Percentiles rank a stretch among this genome's conserved stretches.
These are phyloP conservation scores for Falciphora oryzae DNA, from an alignment of 2,329 filamentous ascomycete genomes.

Conservation along the genomic window DNA sequence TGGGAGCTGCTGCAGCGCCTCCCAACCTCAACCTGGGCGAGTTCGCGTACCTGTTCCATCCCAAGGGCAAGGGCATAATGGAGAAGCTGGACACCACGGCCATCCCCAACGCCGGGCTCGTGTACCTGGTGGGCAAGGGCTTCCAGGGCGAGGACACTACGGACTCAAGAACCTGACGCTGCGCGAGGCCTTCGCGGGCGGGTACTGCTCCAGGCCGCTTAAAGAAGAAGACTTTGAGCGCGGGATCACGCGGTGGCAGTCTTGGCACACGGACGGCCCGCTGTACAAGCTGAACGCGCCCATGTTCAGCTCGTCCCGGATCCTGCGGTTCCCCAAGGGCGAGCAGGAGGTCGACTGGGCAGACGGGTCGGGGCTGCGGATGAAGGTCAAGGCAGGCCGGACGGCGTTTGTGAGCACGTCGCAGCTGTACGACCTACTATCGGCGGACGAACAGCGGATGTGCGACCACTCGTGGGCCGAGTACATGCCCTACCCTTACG, in stretches of 20 bases:
- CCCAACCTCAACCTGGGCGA: no score
- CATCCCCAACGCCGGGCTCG: conserved; percentile 28
- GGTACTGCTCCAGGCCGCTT: conserved; percentile 24
- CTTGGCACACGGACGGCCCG: conserved; percentile 34
- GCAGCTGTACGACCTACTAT: conserved; percentile 5
- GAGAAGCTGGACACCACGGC: no score
- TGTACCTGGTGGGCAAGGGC: conserved; percentile 31
- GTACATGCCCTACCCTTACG: conserved; percentile 7
- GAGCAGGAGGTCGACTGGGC: conserved; percentile 31
- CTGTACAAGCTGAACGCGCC: conserved; percentile 29
- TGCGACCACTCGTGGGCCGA: conserved; percentile 3
- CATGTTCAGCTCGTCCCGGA: conserved; percentile 30
- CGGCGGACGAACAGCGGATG: not conserved
- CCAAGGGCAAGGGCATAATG: no score
- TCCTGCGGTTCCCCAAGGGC: conserved; percentile 25
- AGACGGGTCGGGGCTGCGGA: conserved; percentile 25
- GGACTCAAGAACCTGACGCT: conserved; percentile 25
- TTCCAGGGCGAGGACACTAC: conserved; percentile 30
- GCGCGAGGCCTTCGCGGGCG: conserved; percentile 18
- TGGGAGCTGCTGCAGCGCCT: no score
- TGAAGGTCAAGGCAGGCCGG: conserved; percentile 24
- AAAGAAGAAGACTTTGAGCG: conserved; percentile 22
- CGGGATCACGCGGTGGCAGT: conserved; percentile 31
- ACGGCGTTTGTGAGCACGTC: conserved; percentile 7
- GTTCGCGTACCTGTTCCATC: no score